A percentile compares a stretch with the other conserved stretches of the same genome.
Conservation (phyloP, 805 yeast genomes). For the Barnettozyma sucrosica region DNA sequence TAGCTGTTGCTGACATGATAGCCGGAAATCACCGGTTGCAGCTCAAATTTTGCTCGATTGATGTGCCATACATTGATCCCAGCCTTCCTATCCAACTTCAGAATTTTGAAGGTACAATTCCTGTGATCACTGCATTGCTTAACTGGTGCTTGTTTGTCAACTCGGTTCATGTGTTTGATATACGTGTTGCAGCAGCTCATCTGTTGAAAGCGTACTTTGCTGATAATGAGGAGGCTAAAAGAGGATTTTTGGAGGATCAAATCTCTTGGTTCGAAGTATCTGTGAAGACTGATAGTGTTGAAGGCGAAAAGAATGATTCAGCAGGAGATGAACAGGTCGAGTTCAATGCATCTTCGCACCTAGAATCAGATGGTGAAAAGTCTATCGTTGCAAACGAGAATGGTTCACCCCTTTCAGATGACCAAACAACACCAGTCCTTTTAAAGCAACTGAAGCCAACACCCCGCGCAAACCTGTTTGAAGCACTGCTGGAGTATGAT, state of each 20-base stretch:
- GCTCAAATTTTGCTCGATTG: constrained; percentile 66
- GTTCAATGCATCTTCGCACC: background rate
- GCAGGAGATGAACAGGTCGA: constrained; percentile 20
- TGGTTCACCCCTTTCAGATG: background rate
- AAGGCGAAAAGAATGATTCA: background rate
- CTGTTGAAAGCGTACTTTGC: constrained; percentile 65
- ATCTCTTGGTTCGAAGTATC: constrained; percentile 34
- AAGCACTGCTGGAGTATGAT: constrained; percentile 71
- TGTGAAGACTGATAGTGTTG: background rate
- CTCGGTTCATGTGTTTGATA: constrained; percentile 79
- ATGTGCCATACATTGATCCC: constrained; percentile 90
- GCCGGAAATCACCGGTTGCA: constrained; percentile 64
- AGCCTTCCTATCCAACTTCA: constrained; percentile 37
- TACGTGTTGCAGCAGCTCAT: constrained; percentile 65
- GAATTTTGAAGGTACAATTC: constrained; percentile 37
- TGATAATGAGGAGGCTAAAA: constrained; percentile 56
- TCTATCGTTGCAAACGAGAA: background rate
- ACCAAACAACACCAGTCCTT: background rate
- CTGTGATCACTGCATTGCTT: constrained; percentile 68
- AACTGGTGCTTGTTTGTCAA: constrained; percentile 79
- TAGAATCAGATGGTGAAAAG: background rate
- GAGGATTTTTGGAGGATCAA: constrained; percentile 63
- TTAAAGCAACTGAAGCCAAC: constrained; percentile 15
- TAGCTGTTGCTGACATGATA: constrained; percentile 74
- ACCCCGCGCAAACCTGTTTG: constrained; percentile 57